Evolutionary conservation across 495 filamentous ascomycete species (phyloP), one percentile per base, ranked within the genome.

Genomic region (Penicillium coprophilum): DNA sequence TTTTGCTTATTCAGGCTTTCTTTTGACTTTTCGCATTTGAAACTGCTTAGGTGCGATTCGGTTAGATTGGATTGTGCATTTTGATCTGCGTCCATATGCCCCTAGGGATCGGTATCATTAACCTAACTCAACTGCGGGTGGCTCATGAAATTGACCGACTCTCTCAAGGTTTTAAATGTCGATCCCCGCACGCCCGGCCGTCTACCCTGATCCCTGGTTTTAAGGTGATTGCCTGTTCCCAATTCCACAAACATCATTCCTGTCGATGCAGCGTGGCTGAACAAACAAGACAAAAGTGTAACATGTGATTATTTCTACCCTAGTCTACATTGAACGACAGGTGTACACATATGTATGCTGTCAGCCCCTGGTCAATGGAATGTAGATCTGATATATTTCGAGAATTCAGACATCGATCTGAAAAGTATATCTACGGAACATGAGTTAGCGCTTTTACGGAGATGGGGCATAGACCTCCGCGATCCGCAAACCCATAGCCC

Each of bases 11-110:
- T 54, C 24, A 0, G 52, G 41, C 21, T 36, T 46, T 15, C 20
- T 38, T 45, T 54, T 46, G 31, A 39, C 52, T 54, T 53, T 34
- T 2, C 32, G 3, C 15, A 54, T 46, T 24, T 46, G 13, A 34
- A 46, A 38, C 43, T 4, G 11, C 21, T 21, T 23, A n/a, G 13
- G 6, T 46, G 15, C 0, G 13, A 19, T 32, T 34, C 31, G 40
- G 13, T 41, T 27, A 31, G 23, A 52, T 28, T 8, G 9, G 15
- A 52, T 19, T 28, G 4, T 51, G 9, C 7, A 27, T 21, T 46
- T 13, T 36, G 51, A 54, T 54, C 30, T 54, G 52, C 52, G 46
- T 54, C 27, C 38, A 40, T 15, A 36, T 54, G 52, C 31, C 34
- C 17, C 32, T 38, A 54, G 52, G 31, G 41, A 54, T 43, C 31